Conservation (phyloP, 371 early-diverging fungal species). For the Rhizoclosmatium hyalinum region DNA sequence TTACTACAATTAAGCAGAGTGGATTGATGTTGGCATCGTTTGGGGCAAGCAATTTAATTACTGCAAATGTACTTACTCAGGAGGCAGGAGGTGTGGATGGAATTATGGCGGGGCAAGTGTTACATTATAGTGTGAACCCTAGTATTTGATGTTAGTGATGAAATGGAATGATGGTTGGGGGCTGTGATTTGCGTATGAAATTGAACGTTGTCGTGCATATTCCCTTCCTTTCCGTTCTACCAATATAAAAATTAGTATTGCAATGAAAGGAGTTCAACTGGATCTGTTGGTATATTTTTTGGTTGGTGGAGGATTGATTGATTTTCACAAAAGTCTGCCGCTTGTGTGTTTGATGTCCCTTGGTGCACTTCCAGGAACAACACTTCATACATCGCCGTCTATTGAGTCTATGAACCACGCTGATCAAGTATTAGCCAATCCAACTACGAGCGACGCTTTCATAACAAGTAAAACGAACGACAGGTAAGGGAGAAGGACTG, state of each 20-base stretch:
- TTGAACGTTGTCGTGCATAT: not conserved
- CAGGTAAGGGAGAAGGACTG: not conserved
- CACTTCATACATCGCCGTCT: not conserved
- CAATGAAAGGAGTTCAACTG: too few relatives aligned
- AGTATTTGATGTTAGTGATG: conserved; percentile 9
- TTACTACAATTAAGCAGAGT: conserved; percentile 86
- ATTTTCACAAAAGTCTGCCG: not conserved
- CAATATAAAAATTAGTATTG: not conserved
- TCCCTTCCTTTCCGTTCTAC: not conserved
- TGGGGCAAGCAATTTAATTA: conserved; percentile 75
- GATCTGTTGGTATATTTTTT: too few relatives aligned
- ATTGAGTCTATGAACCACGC: not conserved
- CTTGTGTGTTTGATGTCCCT: not conserved
- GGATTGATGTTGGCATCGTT: conserved; percentile 88
- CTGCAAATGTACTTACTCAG: conserved; percentile 70
- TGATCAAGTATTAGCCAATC: not conserved
- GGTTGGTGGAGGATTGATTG: not conserved
- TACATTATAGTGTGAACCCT: conserved; percentile 49
- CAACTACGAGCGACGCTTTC: conserved; percentile 2
- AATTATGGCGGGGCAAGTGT: conserved; percentile 64
- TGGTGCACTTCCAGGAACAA: not conserved
- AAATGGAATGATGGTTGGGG: not conserved
- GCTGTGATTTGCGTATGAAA: not conserved
- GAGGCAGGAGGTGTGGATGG: conserved; percentile 87
- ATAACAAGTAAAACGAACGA: not conserved